phyloP scores from a whole-genome alignment of 768 basidiomycete genomes.

The Phylloporus sp. region DNA sequence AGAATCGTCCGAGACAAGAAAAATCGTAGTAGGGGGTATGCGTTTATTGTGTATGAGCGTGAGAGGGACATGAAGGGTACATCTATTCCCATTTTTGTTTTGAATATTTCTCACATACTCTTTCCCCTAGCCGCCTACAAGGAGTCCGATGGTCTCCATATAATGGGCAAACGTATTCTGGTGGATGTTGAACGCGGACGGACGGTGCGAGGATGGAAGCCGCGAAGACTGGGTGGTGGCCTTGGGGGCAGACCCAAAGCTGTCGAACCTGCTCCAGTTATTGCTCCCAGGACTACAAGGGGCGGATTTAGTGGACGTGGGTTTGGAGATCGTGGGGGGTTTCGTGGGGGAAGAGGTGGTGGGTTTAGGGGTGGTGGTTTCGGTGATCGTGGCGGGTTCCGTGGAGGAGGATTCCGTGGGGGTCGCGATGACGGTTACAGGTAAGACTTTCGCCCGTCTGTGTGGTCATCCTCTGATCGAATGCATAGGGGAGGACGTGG shows the following conservation, averaged over 20 bases:
- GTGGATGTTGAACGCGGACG: constrained; percentile 98
- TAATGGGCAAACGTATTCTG: constrained; percentile 92
- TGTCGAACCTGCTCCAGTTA: constrained; percentile 40
- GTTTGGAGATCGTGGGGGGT: constrained; percentile 34
- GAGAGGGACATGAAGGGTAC: constrained; percentile 99
- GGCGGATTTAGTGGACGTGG: constrained; percentile 45
- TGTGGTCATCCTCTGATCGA: constrained; percentile 14
- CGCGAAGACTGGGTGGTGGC: constrained; percentile 93
- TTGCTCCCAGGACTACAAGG: constrained; percentile 29
- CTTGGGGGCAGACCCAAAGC: constrained; percentile 97
- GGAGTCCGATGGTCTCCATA: constrained; percentile 94
- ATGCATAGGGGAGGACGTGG: constrained; percentile 56
- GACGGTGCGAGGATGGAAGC: constrained; percentile 98
- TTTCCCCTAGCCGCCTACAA: constrained; percentile 79
- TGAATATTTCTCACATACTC: constrained; percentile 14
- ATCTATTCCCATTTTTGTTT: constrained; percentile 7
- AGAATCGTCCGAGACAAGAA: constrained; percentile 92
- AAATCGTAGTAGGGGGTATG: constrained; percentile 84
- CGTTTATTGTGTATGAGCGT: constrained; percentile 96
- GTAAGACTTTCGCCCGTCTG: constrained; percentile 28
- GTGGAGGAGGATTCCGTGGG: constrained; percentile 38
- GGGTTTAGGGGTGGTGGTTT: constrained; percentile 45
- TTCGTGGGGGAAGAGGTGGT: constrained; percentile 41
- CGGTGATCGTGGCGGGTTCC: constrained; percentile 41
- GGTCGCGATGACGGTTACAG: constrained; percentile 47